These are phyloP conservation scores for Thoreauomyces humboldtii DNA, from an alignment of 192 early-diverging fungal species.

Conservation along the genomic window DNA sequence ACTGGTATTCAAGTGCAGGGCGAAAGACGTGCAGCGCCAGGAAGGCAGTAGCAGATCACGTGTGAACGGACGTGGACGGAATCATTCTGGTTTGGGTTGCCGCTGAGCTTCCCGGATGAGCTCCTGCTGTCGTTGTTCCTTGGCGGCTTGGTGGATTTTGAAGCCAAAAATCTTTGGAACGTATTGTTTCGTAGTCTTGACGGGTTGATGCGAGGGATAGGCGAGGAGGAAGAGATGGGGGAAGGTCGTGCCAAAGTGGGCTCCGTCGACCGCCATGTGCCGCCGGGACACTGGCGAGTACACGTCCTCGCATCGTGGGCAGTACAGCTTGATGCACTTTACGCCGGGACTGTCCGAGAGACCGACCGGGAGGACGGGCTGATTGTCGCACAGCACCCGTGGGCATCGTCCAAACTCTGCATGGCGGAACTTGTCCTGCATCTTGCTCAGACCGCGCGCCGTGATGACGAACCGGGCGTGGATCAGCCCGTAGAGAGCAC, in stretches of 20 bases:
- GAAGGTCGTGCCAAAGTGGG: slow-evolving; percentile 95
- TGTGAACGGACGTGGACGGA: no score
- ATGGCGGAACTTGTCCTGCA: slow-evolving; percentile 94
- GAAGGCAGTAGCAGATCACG: no score
- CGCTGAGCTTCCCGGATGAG: slow-evolving; percentile 66
- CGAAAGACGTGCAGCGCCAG: no score
- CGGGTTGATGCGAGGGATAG: slow-evolving; percentile 78
- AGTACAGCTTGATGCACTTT: slow-evolving; percentile 92
- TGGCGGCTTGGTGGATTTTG: slow-evolving; percentile 82
- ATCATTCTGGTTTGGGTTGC: no score
- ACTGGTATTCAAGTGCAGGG: no score
- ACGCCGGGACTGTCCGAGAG: slow-evolving; percentile 80
- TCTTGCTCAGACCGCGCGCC: slow-evolving; percentile 84
- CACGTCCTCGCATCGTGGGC: slow-evolving; percentile 93
- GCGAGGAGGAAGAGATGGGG: slow-evolving; percentile 95
- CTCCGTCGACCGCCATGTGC: slow-evolving; percentile 87
- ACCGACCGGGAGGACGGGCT: slow-evolving; percentile 87
- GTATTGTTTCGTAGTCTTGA: slow-evolving; percentile 77
- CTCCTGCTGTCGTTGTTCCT: slow-evolving; percentile 91
- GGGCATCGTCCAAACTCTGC: slow-evolving; percentile 97
- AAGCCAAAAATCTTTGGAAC: slow-evolving; percentile 99
- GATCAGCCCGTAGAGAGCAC: slow-evolving; percentile 96
- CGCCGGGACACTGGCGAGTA: slow-evolving; percentile 88
- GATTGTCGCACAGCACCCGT: slow-evolving; percentile 85
- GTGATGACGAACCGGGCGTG: slow-evolving; percentile 97